Evolutionary conservation across 2,329 filamentous ascomycete species (phyloP), one percentile per base, ranked within the genome.

Genomic region (Endothia cerciana): DNA sequence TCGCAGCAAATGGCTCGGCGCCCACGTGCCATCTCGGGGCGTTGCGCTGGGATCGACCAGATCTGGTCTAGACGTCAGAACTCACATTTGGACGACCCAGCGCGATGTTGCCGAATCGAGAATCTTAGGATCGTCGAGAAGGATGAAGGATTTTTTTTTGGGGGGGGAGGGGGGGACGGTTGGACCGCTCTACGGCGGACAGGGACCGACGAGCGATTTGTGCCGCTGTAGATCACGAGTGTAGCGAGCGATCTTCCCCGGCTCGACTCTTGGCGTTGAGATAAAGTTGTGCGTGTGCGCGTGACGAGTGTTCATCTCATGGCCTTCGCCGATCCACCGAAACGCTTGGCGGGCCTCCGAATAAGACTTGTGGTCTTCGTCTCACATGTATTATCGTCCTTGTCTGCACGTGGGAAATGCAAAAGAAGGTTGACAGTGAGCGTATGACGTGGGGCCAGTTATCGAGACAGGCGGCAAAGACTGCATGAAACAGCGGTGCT

Each of bases 191-290:
- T 22, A 47, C 45, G 22, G 47, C 47, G 47, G 47, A 13, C 17
- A 51, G 47, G n/a, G 22, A 51, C 47, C 47, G 47, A 51, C 47
- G 22, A 41, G 33, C 38, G 55, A 43, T 28, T 53, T 47, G 40
- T 51, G 59, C 59, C 51, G 47, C 25, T 45, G 6, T 25, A 62
- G 47, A 62, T 62, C 57, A 10, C 22, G 53, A 38, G 38, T 6
- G n/a, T n/a, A 25, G 30, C 19, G n/a, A 19, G 22, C 25, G 45
- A 49, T 49, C 45, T 3, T 13, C 10, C 5, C 22, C 22, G 10
- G 17, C 17, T 25, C 17, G 40, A 45, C 36, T n/a, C 64, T 65
- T 65, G 64, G 64, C 64, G 58, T 58, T 30, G 43, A 49, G 59
- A 65, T 65, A 57, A 65, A 22, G 41, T 65, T 65, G 47, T 28